A percentile compares a stretch with the other conserved stretches of the same genome.
These are phyloP conservation scores for Microglena sp. DNA, from an alignment of 139 green algal genomes.

Conservation along the genomic window DNA sequence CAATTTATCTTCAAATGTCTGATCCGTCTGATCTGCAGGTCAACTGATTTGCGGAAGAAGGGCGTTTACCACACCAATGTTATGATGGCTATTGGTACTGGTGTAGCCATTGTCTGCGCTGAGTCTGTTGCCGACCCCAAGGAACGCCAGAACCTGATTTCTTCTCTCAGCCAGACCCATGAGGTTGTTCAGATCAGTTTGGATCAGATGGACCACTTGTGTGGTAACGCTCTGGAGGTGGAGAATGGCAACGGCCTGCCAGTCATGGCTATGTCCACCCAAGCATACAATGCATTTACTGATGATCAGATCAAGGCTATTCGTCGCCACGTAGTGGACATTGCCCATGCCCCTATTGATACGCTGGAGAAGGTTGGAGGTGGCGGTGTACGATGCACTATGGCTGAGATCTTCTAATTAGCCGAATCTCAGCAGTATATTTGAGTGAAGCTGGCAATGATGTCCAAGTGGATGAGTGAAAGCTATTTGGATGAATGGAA, in stretches of 20 bases:
- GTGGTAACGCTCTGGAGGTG: constrained; percentile 90
- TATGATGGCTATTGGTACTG: constrained; percentile 87
- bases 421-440: too few relatives aligned
- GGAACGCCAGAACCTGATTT: constrained; percentile 61
- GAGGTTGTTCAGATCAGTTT: constrained; percentile 79
- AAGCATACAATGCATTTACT: constrained; percentile 83
- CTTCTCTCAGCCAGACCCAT: constrained; percentile 21
- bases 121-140: constrained; percentile 61
- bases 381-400: constrained; percentile 81
- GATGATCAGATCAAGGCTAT: constrained; percentile 57
- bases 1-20: neutral
- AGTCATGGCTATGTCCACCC: constrained; percentile 73
- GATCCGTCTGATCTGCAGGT: constrained; percentile 18
- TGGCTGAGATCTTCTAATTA: constrained; percentile 82
- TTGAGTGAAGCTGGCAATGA: too few relatives aligned
- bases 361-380: constrained; percentile 87
- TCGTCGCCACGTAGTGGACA: constrained; percentile 55
- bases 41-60: constrained; percentile 40
- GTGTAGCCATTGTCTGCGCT: constrained; percentile 81
- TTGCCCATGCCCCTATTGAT: constrained; percentile 82
- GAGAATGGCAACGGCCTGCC: constrained; percentile 69
- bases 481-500: too few relatives aligned
- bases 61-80: constrained; percentile 96
- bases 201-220: constrained; percentile 79
- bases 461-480: too few relatives aligned